Conservation (phyloP, 495 filamentous ascomycete genomes). For the Aspergillus nidulans region DNA sequence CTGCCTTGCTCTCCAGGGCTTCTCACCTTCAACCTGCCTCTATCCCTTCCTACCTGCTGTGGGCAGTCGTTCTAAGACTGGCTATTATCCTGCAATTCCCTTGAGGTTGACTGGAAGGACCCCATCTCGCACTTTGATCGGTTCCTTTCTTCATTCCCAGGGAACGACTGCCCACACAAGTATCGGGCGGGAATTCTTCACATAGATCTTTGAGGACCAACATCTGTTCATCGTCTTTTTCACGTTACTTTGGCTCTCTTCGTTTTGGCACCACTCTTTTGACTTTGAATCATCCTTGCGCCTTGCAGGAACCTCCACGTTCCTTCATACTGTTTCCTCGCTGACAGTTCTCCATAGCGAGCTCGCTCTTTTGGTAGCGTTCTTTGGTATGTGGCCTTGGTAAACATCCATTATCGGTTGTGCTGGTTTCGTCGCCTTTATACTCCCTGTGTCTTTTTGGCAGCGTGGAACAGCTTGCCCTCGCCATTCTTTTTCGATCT, state of each 20-base stretch:
- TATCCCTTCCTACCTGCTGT: slow-evolving; percentile 21
- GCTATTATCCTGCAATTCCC: slow-evolving; percentile 16
- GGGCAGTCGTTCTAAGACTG: slow-evolving; percentile 22
- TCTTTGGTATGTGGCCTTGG: slow-evolving; percentile 22
- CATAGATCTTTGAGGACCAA: neutral
- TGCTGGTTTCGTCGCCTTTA: slow-evolving; percentile 2
- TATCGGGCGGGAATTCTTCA: slow-evolving; percentile 17
- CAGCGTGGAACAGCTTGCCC: slow-evolving; percentile 2
- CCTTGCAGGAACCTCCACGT: slow-evolving; percentile 13
- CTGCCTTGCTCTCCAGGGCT: slow-evolving; percentile 20
- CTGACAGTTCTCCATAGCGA: slow-evolving; percentile 21
- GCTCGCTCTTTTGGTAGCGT: slow-evolving; percentile 16
- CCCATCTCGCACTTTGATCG: slow-evolving; percentile 11
- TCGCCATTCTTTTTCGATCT: slow-evolving; percentile 8
- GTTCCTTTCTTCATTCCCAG: slow-evolving; percentile 35
- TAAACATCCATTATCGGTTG: slow-evolving; percentile 10
- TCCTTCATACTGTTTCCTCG: slow-evolving; percentile 19
- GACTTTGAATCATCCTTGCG: slow-evolving; percentile 4
- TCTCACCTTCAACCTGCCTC: slow-evolving; percentile 17
- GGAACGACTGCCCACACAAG: slow-evolving; percentile 35
- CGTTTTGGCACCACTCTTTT: neutral
- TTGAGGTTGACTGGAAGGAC: slow-evolving; percentile 16
- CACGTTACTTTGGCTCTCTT: neutral
- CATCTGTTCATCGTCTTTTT: slow-evolving; percentile 4
- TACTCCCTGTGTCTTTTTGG: neutral